Percentiles rank a stretch among this genome's conserved stretches.
These are phyloP conservation scores for Chaetomium strumarium DNA, from an alignment of 2,329 filamentous ascomycete genomes.

Conservation along the genomic window DNA sequence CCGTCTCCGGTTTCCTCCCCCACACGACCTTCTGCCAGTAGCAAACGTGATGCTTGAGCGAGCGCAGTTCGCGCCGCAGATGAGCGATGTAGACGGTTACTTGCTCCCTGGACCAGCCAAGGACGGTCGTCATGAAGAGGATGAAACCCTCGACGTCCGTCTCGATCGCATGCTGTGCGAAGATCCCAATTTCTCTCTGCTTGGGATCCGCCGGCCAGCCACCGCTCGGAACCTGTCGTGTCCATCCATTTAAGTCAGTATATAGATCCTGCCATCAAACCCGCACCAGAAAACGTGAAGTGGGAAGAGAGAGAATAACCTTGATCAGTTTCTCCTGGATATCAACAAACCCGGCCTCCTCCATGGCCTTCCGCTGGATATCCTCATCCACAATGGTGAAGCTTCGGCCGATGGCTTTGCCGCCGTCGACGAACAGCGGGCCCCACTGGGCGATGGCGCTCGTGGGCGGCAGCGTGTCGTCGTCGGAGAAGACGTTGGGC, in stretches of 20 bases:
- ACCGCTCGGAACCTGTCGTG: too few relatives aligned
- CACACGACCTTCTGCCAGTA: not conserved
- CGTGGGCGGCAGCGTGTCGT: too few relatives aligned
- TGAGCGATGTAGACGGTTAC: not conserved
- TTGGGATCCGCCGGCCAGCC: too few relatives aligned
- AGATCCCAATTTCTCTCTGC: too few relatives aligned
- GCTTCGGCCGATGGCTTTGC: slow-evolving; percentile 12
- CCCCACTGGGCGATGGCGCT: slow-evolving; percentile 23
- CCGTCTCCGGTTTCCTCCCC: slow-evolving; percentile 7
- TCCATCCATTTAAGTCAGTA: too few relatives aligned
- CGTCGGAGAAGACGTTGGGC: too few relatives aligned
- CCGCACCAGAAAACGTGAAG: too few relatives aligned
- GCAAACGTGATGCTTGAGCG: not conserved
- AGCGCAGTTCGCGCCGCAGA: not conserved
- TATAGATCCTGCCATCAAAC: too few relatives aligned
- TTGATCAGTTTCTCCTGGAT: slow-evolving; percentile 19
- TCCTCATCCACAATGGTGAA: slow-evolving; percentile 26
- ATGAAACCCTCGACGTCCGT: too few relatives aligned
- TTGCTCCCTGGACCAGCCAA: slow-evolving; percentile 2
- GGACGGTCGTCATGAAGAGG: too few relatives aligned
- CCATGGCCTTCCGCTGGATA: slow-evolving; percentile 33
- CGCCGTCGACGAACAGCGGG: slow-evolving; percentile 19
- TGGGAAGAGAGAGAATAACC: too few relatives aligned
- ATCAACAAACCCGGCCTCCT: slow-evolving; percentile 26
- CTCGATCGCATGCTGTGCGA: too few relatives aligned